Conservation (phyloP, 257 asterid species). For the Nicotiana attenuata region DNA sequence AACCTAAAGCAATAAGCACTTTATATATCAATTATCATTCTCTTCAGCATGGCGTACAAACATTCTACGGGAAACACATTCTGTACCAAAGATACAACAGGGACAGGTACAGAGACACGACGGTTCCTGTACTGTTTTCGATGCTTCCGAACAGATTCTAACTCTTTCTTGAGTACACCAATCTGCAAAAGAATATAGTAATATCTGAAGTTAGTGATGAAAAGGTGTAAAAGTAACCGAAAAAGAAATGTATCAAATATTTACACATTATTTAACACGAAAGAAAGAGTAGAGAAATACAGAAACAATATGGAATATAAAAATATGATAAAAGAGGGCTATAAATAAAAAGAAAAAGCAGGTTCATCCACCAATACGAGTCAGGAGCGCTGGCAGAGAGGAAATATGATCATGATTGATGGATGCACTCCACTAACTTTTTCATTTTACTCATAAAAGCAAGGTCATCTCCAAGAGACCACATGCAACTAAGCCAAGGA, state of each 20-base stretch:
- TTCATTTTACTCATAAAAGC: too few relatives aligned
- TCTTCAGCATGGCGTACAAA: not conserved
- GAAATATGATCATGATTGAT: not conserved
- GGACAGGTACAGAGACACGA: slow-evolving; percentile 71
- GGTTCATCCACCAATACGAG: not conserved
- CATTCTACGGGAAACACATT: not conserved
- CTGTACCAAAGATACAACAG: slow-evolving; percentile 93
- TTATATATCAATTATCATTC: not conserved
- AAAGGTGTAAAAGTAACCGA: not conserved
- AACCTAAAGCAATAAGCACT: slow-evolving; percentile 47
- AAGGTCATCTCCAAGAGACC: not conserved
- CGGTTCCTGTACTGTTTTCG: slow-evolving; percentile 88
- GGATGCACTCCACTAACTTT: too few relatives aligned
- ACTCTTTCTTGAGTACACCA: slow-evolving; percentile 82
- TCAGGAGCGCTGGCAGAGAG: not conserved
- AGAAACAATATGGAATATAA: not conserved
- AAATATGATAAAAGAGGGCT: not conserved
- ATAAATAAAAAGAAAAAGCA: not conserved
- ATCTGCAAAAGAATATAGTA: slow-evolving; percentile 33
- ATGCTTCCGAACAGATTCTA: slow-evolving; percentile 94
- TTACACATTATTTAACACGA: not conserved
- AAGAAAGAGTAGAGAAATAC: not conserved
- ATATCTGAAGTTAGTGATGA: not conserved
- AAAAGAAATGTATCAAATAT: not conserved
- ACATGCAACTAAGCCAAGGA: not conserved